phyloP scores from a whole-genome alignment of 2,329 filamentous ascomycete species.

The Sphaceloma murrayae region DNA sequence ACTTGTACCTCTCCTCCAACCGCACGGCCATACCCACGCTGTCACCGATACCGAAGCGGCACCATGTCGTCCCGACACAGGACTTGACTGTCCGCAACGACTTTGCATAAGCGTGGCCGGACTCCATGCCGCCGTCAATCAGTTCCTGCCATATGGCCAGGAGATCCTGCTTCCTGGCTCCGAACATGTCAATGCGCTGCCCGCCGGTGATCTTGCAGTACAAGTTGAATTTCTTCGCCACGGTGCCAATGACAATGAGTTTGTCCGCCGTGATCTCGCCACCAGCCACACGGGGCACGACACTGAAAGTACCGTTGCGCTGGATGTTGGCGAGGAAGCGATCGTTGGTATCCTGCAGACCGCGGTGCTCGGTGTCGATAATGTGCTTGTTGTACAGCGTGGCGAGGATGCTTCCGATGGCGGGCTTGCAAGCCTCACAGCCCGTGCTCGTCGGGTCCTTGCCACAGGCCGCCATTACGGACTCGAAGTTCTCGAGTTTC shows the following conservation, averaged over 20 bases:
- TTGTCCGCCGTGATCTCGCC: constrained; percentile 85
- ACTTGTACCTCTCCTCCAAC: constrained; percentile 84
- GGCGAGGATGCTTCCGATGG: constrained; percentile 68
- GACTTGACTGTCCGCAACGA: constrained; percentile 82
- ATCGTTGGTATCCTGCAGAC: constrained; percentile 86
- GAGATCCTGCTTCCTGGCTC: constrained; percentile 78
- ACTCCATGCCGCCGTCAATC: constrained; percentile 78
- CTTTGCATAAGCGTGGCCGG: constrained; percentile 84
- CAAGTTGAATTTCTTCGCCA: constrained; percentile 72
- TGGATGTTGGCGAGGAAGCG: constrained; percentile 83
- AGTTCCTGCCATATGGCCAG: constrained; percentile 72
- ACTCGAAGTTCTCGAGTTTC: constrained; percentile 58
- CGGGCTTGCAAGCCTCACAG: constrained; percentile 80
- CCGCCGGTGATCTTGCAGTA: constrained; percentile 92
- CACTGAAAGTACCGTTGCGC: constrained; percentile 81
- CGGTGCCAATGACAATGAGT: constrained; percentile 70
- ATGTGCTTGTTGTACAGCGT: constrained; percentile 78
- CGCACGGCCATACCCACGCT: constrained; percentile 84
- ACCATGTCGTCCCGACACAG: constrained; percentile 88
- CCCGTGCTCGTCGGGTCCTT: constrained; percentile 63
- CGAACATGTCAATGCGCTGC: constrained; percentile 88
- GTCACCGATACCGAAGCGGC: constrained; percentile 78
- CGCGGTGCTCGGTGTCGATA: constrained; percentile 59
- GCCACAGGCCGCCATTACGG: constrained; percentile 71
- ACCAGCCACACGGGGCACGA: constrained; percentile 70